These are phyloP conservation scores for Bidens hawaiensis DNA, from an alignment of 140 eudicot species.

Conservation along the genomic window DNA sequence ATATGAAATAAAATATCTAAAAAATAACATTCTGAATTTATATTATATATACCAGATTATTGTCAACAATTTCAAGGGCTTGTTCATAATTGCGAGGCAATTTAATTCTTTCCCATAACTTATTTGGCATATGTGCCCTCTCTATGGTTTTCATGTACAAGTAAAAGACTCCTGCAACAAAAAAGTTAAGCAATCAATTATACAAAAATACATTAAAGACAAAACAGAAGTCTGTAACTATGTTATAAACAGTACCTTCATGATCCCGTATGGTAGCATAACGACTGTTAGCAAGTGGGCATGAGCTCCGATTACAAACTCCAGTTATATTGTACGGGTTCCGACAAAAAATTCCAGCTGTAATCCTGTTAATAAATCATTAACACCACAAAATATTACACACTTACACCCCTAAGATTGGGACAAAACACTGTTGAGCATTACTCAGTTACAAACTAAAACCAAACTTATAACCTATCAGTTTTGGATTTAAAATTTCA, in stretches of 20 bases:
- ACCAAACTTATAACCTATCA: no score
- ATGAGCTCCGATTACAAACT: conserved; percentile 91
- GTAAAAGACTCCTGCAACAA: conserved; percentile 67
- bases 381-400: no score
- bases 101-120: conserved; percentile 90
- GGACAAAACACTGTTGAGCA: no score
- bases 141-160: conserved; percentile 89
- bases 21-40: not conserved
- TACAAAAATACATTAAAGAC: not conserved
- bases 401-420: no score
- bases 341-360: conserved; percentile 76
- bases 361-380: conserved; percentile 36
- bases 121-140: conserved; percentile 96
- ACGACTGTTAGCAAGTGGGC: conserved; percentile 95
- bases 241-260: conserved; percentile 43
- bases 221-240: not conserved
- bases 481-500: no score
- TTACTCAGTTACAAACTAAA: no score
- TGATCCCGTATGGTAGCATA: conserved; percentile 91
- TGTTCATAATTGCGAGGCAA: conserved; percentile 82
- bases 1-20: not conserved
- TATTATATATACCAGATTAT: conserved; percentile 54
- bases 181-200: not conserved
- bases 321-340: conserved; percentile 86
- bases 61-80: conserved; percentile 84